Evolutionary conservation across 768 basidiomycete genomes (phyloP), one percentile per base, ranked within the genome.

Genomic region (Suillus weaverae): DNA sequence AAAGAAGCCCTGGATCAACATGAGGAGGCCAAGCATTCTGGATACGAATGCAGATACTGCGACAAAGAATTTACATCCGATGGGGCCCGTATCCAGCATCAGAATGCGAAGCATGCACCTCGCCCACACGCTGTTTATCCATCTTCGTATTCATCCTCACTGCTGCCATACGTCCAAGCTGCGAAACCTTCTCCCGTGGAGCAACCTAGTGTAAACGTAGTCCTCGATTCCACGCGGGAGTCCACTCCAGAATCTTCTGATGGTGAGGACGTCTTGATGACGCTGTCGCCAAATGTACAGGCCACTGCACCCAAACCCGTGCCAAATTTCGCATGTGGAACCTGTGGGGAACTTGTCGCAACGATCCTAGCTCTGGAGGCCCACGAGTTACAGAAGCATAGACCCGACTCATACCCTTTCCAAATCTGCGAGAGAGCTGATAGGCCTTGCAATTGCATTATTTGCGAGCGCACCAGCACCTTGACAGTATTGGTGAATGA

Each of bases 1-100:
- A 32, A 60, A 5, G 32, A 41, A 0, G 64, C 63, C 16, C 61
- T 66, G 1, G 26, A 64, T 9, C 55, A 65, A 13, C 72, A 73
- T 14, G 48, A 66, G 16, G 5, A 39, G 1, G 64, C 67, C 4
- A 65, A 62, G 36, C 71, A 72, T 6, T 0, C 63, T 9, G 2
- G 18, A 44, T 20, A 60, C 32, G n/a, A 35, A 18, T 73, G 70
- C 36, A 41, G 2, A 7, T 20, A 57, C 60, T 62, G 62, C 20
- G 32, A 41, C 20, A 16, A n/a, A 30, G 60, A 39, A 10, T 63
- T 63, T 33, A 1, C 8, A 18, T 41, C 36, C 9, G 36, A 6
- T 16, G 18, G 6, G 8, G 60, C 36, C 5, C 39, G 35, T 20
- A 11, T 16, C 10, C 26, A 48, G 26, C 63, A 64, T 35, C 20